phyloP scores from a whole-genome alignment of 805 yeast genomes.

The Gaillardinia entomophila region DNA sequence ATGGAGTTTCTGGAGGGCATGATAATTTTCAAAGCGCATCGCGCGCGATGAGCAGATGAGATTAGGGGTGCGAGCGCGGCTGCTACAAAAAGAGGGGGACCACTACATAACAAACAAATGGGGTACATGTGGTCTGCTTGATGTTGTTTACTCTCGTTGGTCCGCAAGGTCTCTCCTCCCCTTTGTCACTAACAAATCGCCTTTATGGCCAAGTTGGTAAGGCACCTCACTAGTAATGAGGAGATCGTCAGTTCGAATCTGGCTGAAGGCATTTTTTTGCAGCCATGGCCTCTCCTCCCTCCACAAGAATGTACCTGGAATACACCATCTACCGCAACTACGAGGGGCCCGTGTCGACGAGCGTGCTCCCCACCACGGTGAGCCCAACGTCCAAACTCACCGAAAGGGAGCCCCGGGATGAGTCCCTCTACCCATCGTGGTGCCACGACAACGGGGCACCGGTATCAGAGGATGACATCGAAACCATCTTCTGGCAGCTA shows the following conservation, averaged over 20 bases:
- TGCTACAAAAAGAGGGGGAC: no score
- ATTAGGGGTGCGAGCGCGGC: background rate
- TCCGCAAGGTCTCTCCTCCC: no score
- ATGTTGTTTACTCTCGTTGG: background rate
- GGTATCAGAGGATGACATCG: constrained; percentile 44
- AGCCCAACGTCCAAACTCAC: background rate
- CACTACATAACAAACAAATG: background rate
- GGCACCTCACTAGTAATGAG: constrained; percentile 12
- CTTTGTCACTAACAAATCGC: no score
- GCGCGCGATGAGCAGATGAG: background rate
- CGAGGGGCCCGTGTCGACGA: constrained; percentile 2
- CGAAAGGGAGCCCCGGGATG: background rate
- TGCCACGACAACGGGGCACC: constrained; percentile 9
- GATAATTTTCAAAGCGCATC: background rate
- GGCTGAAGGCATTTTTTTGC: constrained; percentile 11
- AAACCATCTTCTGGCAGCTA: constrained; percentile 51
- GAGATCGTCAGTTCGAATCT: constrained; percentile 14
- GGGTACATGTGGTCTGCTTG: background rate
- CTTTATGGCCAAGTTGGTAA: constrained; percentile 11
- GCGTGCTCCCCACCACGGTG: background rate
- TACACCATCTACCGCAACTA: constrained; percentile 3
- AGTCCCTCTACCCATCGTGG: constrained; percentile 6
- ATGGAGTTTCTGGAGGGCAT: constrained; percentile 84
- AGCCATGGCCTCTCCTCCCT: background rate
- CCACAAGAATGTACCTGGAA: background rate